phyloP scores from a whole-genome alignment of 352 stramenopile species.

The Pythium folliculosum region DNA sequence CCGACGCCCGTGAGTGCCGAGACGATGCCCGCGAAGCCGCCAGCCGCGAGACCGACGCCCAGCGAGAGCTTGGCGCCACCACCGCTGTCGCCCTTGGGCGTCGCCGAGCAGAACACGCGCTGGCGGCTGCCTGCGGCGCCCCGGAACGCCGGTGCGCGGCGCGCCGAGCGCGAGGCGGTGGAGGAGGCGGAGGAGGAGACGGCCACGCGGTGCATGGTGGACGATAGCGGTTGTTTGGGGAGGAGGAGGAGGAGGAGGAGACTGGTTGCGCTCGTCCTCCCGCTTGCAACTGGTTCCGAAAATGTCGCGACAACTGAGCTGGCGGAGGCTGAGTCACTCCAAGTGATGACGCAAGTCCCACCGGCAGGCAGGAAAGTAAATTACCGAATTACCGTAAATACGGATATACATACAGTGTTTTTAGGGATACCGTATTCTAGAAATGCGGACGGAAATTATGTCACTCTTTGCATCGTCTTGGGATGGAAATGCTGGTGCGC shows the following conservation, averaged over 20 bases:
- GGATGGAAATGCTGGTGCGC: not conserved
- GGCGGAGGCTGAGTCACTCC: not conserved
- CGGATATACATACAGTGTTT: not conserved
- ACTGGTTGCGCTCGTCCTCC: not conserved
- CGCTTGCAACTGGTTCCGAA: not conserved
- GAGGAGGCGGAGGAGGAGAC: not conserved
- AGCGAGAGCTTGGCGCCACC: conserved; percentile 48
- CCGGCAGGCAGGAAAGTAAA: not conserved
- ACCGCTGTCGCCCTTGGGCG: conserved; percentile 39
- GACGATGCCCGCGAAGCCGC: conserved; percentile 65
- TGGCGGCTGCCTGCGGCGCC: conserved; percentile 19
- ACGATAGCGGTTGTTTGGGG: not conserved
- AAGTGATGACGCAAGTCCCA: conserved; percentile 17
- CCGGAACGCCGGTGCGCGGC: conserved; percentile 12
- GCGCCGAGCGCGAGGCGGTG: not conserved
- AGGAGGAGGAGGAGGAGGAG: not conserved
- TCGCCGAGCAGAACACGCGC: conserved; percentile 53
- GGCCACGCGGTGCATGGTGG: conserved; percentile 21
- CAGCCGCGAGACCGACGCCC: conserved; percentile 44
- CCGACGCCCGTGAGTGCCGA: conserved; percentile 82
- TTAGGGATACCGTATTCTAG: not conserved
- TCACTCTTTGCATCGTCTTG: not conserved
- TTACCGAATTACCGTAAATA: conserved; percentile 12
- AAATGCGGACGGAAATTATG: no score
- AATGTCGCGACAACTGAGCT: not conserved